Evolutionary conservation across 2,329 filamentous ascomycete genomes (phyloP).

Genomic region (Zalaria obscura): DNA sequence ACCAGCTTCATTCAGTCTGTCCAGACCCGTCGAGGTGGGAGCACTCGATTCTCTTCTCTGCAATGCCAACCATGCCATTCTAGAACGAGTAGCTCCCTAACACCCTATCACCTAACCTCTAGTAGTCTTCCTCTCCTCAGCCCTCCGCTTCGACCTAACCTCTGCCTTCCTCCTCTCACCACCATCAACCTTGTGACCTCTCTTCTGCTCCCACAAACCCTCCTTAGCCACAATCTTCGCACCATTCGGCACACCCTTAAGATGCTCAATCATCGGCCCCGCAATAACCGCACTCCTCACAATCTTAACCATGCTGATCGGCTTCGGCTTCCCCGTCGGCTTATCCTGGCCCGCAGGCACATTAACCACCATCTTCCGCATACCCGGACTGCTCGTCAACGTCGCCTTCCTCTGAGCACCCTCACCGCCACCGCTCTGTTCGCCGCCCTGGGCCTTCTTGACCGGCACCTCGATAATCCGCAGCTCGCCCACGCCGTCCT

Average conservation of each 20-base stretch:
- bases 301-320: conserved; percentile 53
- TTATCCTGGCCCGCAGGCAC: conserved; percentile 34
- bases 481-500: conserved; percentile 43
- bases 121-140: conserved; percentile 62
- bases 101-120: conserved; percentile 17
- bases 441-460: conserved; percentile 10
- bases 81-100: background rate
- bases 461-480: conserved; percentile 41
- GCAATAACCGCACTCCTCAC: conserved; percentile 53
- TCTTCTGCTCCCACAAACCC: conserved; percentile 83
- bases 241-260: conserved; percentile 47
- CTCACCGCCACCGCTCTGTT: conserved; percentile 2
- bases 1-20: too few species aligned
- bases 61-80: too few species aligned
- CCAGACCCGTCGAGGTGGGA: too few species aligned
- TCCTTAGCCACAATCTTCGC: conserved; percentile 60
- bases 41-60: too few species aligned
- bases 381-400: conserved; percentile 39
- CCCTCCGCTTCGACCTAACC: conserved; percentile 72
- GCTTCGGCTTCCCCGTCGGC: conserved; percentile 37
- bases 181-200: conserved; percentile 86
- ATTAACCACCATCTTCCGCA: conserved; percentile 46
- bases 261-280: conserved; percentile 58
- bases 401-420: conserved; percentile 23
- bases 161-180: conserved; percentile 83